Percentiles rank a stretch among this genome's conserved stretches.
phyloP scores from a whole-genome alignment of 2,329 filamentous ascomycete species.

The Ophiostoma novo-ulmi region DNA sequence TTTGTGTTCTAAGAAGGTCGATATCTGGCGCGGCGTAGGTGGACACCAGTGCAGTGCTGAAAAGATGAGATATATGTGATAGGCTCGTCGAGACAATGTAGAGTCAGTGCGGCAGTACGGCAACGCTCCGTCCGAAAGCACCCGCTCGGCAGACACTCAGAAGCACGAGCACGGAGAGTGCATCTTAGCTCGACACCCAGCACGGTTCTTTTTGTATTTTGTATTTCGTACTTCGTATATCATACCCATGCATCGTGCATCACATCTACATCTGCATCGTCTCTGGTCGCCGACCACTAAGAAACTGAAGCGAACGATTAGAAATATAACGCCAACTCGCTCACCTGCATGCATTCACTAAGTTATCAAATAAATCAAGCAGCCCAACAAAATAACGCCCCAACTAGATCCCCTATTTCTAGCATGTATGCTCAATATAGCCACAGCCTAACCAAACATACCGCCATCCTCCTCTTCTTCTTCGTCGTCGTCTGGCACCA shows the following conservation, averaged over 20 bases:
- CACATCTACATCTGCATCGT: neutral
- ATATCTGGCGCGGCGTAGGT: neutral
- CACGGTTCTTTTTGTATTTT: neutral
- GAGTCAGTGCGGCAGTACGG: neutral
- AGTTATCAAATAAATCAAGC: neutral
- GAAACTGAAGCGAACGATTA: neutral
- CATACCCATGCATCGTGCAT: neutral
- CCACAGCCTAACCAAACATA: conserved; percentile 29
- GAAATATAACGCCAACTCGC: conserved; percentile 11
- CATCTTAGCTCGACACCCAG: neutral
- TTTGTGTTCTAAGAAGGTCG: neutral
- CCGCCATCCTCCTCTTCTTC: conserved; percentile 49
- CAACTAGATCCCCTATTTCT: neutral
- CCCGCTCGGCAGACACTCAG: neutral
- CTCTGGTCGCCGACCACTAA: neutral
- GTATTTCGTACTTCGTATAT: neutral
- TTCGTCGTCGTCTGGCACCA: conserved; percentile 42
- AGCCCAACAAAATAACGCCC: neutral
- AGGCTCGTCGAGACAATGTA: neutral
- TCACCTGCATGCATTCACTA: neutral
- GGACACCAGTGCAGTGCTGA: too few relatives aligned
- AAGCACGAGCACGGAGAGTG: neutral
- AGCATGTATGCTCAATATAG: neutral
- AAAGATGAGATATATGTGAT: too few relatives aligned
- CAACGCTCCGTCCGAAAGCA: neutral